phyloP scores from a whole-genome alignment of 805 yeast species.

The Kazachstania psychrophila region DNA sequence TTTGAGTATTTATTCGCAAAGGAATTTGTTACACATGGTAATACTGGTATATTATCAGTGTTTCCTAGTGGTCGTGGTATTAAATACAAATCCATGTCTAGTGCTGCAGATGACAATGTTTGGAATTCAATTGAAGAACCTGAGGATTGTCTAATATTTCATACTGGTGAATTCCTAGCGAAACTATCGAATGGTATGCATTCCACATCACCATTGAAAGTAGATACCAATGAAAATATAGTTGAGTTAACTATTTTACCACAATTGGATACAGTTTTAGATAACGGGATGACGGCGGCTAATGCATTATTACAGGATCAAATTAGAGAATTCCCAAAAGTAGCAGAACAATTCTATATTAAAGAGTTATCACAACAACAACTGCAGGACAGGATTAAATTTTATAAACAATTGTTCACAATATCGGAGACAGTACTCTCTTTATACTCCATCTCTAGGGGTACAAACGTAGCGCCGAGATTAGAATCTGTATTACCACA shows the following conservation, averaged over 20 bases:
- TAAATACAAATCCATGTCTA: conserved; percentile 18
- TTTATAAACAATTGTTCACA: conserved; percentile 19
- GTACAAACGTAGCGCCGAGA: conserved; percentile 14
- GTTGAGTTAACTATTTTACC: conserved; percentile 14
- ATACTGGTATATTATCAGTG: conserved; percentile 22
- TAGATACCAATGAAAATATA: conserved; percentile 12
- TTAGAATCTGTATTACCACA: conserved; percentile 21
- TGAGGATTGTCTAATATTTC: conserved; percentile 24
- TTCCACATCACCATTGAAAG: conserved; percentile 17
- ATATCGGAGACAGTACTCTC: conserved; percentile 24
- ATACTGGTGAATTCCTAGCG: conserved; percentile 20
- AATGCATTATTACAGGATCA: conserved; percentile 15
- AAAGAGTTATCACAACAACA: conserved; percentile 11
- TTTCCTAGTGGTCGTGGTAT: conserved; percentile 23
- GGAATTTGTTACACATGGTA: conserved; percentile 12
- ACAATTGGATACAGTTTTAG: neutral
- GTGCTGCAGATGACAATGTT: conserved; percentile 17
- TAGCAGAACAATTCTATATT: conserved; percentile 17
- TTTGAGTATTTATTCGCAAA: conserved; percentile 12
- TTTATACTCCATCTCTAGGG: conserved; percentile 18
- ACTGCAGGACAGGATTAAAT: conserved; percentile 12
- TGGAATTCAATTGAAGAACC: conserved; percentile 22
- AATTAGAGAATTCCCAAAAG: conserved; percentile 19
- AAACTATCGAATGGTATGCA: conserved; percentile 17
- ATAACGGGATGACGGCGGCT: conserved; percentile 6